Base-by-base conservation (phyloP, 1,284 basidiomycete species). In the Porodaedalea pini region DNA sequence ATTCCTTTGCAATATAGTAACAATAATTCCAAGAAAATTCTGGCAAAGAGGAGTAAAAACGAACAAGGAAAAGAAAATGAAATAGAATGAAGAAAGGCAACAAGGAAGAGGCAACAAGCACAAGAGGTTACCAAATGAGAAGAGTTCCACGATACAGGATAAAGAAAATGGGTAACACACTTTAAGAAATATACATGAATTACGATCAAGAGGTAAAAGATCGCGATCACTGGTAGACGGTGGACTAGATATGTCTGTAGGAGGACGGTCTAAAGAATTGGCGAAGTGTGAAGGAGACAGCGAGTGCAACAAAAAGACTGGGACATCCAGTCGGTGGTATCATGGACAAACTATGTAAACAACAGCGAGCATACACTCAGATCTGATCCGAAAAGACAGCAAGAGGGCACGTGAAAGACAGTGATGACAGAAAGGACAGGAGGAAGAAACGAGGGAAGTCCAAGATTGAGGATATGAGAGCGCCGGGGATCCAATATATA, bases 1-100 rank as follows among this genome's bases (percentile, higher is more conserved):
- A 48, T 34, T 55, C 54, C 51, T 47, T 45, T 44, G 37, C 48
- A 55, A 59, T 44, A 52, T 59, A 54, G 39, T 61, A 39, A 23
- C 48, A 57, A 44, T 47, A 51, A 48, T 54, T 31, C 40, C 39
- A 45, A 41, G 29, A 54, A 45, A 34, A 52, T 36, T 44, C 6
- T 23, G 17, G 7, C 37, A 44, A 13, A 48, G 25, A 56, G n/a
- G 34, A 36, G 57, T 48, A 11, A 25, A 15, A 11, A 37, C 17
- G n/a, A 41, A 34, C 13, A 45, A 55, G 36, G 23, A 41, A 10
- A 25, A 32, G 40, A 50, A 4, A 27, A 41, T 11, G n/a, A 43
- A 23, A 56, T 1, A 23, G 41, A 34, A 23, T 32, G 15, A n/a
- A 29, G 36, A 45, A 37, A 4, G 11, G 25, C 15, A 47, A 37